Evolutionary conservation across 345 rosid species (phyloP).

Genomic region (Cardiospermum halicacabum): DNA sequence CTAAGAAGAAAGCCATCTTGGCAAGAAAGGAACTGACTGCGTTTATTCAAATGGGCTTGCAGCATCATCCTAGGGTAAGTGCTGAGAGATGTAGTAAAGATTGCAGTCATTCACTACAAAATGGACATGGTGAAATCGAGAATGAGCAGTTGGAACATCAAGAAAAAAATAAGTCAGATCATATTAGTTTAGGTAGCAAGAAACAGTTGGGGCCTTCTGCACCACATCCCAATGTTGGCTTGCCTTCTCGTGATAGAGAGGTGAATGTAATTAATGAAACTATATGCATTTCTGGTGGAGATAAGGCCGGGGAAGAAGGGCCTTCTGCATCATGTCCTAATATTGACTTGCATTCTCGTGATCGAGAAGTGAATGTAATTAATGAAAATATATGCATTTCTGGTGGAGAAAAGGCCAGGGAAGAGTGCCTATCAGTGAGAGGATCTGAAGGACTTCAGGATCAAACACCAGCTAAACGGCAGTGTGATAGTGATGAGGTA

Average conservation of each 20-base stretch:
- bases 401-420: slow-evolving; percentile 9
- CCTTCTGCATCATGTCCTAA: slow-evolving; percentile 11
- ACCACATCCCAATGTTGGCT: background rate
- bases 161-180: slow-evolving; percentile 12
- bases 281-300: slow-evolving; percentile 7
- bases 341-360: slow-evolving; percentile 8
- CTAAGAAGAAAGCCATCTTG: slow-evolving; percentile 28
- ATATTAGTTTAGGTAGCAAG: slow-evolving; percentile 9
- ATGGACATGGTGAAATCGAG: slow-evolving; percentile 14
- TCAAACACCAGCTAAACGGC: slow-evolving; percentile 3
- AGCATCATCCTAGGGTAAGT: slow-evolving; percentile 14
- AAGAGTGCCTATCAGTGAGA: background rate
- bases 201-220: slow-evolving; percentile 14
- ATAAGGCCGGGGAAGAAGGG: slow-evolving; percentile 17
- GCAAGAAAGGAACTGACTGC: slow-evolving; percentile 37
- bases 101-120: slow-evolving; percentile 12
- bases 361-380: slow-evolving; percentile 19
- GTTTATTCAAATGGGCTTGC: slow-evolving; percentile 22
- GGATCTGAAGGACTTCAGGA: slow-evolving; percentile 21
- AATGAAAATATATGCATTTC: background rate
- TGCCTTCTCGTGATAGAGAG: slow-evolving; percentile 20
- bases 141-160: slow-evolving; percentile 11
- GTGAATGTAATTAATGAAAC: slow-evolving; percentile 4
- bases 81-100: slow-evolving; percentile 11
- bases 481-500: slow-evolving; percentile 9